Conservation (phyloP, 352 stramenopile species). For the Globisporangium nagaii region DNA sequence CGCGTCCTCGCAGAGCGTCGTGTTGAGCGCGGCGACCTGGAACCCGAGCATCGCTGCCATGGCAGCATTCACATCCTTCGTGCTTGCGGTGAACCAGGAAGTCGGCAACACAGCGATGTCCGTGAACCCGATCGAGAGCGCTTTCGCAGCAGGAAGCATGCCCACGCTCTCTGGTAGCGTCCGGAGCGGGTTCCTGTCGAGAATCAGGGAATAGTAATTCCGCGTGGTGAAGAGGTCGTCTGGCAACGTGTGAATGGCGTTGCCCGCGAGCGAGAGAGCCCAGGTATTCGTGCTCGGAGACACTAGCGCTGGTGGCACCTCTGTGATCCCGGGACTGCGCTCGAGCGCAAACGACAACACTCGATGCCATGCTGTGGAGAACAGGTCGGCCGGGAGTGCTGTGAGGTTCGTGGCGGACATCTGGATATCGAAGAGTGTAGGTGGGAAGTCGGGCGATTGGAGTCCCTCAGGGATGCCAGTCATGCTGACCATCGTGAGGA, state of each 20-base stretch:
- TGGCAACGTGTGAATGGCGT: not conserved
- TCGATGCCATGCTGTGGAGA: slow-evolving; percentile 1
- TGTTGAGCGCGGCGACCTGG: too few species aligned
- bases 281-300: too few species aligned
- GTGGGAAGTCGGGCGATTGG: not conserved
- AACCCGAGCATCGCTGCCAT: too few species aligned
- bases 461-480: slow-evolving; percentile 6
- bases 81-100: too few species aligned
- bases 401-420: slow-evolving; percentile 15
- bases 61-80: too few species aligned
- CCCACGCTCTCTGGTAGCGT: not conserved
- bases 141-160: too few species aligned
- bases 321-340: slow-evolving; percentile 4
- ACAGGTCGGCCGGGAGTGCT: slow-evolving; percentile 3
- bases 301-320: not conserved
- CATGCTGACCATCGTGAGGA: not conserved
- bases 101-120: too few species aligned
- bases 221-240: not conserved
- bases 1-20: too few species aligned
- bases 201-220: not conserved
- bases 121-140: too few species aligned
- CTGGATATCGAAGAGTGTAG: slow-evolving; percentile 3
- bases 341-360: slow-evolving; percentile 6
- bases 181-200: slow-evolving; percentile 9
- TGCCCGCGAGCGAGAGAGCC: not conserved